Evolutionary conservation across 352 stramenopile genomes (phyloP), one percentile per base, ranked within the genome.

Genomic region (Aphanomyces invadans): DNA sequence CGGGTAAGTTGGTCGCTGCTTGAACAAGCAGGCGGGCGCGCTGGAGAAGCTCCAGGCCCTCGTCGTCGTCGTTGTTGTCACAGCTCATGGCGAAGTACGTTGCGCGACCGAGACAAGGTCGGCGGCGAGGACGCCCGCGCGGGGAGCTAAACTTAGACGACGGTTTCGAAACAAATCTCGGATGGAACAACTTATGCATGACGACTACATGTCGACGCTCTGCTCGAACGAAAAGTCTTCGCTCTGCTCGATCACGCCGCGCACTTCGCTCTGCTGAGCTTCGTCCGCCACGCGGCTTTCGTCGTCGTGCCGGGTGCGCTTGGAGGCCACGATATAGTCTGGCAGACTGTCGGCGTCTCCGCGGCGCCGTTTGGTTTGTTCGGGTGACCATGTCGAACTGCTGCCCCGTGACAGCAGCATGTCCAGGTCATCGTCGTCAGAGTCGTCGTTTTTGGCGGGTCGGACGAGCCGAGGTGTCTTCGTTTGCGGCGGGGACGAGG

Each of bases 11-110:
- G 4, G 62, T 74, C 11, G 66, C 75, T 0, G 76, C 76, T 39
- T 75, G 44, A 45, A 74, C 83, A 33, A 87, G 51, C 2, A 73
- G 59, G 4, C 75, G 65, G 31, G 75, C 77, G 31, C 78, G 77
- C 63, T 80, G 72, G 38, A 87, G 70, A 51, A 87, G 61, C 62
- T 78, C 75, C 17, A 70, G 11, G 12, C 4, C 57, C 3, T 71
- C 68, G 25, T 57, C 68, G 39, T 49, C 63, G 28, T 65, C 46
- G 28, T 74, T 66, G 53, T 29, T 19, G 12, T 28, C 49, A 33
- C 12, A 1, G 49, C 7, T 28, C 25, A 57, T 57, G 19, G 21
- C 21, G 25, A 57, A 4, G 7, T 4, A 52, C n/a, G n/a, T n/a
- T n/a, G n/a, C n/a, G 44, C 12, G 44, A 52, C 5, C 4, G 44